Evolutionary conservation across 179 eudicot species (phyloP), one percentile per base, ranked within the genome.

Genomic region (Kewa caespitosa): DNA sequence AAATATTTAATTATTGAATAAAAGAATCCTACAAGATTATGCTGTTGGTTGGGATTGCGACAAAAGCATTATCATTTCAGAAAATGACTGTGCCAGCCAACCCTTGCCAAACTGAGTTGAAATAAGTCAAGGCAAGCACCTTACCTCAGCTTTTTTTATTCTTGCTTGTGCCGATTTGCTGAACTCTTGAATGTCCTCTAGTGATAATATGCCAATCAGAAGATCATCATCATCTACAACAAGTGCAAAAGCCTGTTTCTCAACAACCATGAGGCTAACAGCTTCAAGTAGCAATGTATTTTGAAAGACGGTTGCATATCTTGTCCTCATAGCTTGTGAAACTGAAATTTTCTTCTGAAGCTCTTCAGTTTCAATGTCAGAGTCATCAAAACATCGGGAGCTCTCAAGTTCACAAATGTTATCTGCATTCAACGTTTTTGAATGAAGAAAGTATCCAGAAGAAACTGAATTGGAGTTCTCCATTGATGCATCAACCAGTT

Each of bases 271-370:
- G 78, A 85, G 86, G 70, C 85, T 72, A 65, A 93, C 89, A 57
- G 88, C 91, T 63, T 95, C 96, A 41, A 73, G 70, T 59, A 95
- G 69, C 59, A 78, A 79, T 76, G 92, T 89, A 74, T 81, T 80
- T 88, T 72, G 74, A 55, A 77, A 74, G 54, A 89, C 88, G 8
- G 89, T 86, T n/a, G 83, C 93, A 83, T 81, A 93, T 74, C 79
- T 83, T 73, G 93, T 95, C 81, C 89, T 87, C 99, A 95, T 95
- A 76, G 98, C 97, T 79, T 93, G 92, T 72, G 98, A 86, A 59
- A 95, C 98, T 50, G 74, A 84, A 67, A 91, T 85, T 81, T 64
- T 85, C 79, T 81, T 84, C 67, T 87, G 87, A 39, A 91, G 75
- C 15, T 87, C 88, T 78, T 74, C 85, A 20, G 42, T 66, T 67